Conservation (phyloP, 2,329 filamentous ascomycete genomes). For the Colletotrichum sp. region DNA sequence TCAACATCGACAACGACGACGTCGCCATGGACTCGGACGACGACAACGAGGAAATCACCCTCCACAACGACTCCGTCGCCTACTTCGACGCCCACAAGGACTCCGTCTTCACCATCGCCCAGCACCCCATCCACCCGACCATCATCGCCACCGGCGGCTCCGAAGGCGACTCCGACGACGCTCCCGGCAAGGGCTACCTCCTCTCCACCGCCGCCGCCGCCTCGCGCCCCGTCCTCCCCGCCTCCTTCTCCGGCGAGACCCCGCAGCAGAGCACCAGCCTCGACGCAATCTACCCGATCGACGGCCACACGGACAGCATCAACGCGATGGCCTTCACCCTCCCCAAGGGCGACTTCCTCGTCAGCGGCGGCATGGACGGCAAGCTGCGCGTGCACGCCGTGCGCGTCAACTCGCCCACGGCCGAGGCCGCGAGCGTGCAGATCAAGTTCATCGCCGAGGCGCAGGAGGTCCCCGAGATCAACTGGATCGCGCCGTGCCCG, state of each 20-base stretch:
- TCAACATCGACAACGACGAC: slow-evolving; percentile 65
- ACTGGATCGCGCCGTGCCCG: slow-evolving; percentile 85
- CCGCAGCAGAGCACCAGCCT: slow-evolving; percentile 59
- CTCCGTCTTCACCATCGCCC: slow-evolving; percentile 92
- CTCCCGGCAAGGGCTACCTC: slow-evolving; percentile 82
- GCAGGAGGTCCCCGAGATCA: slow-evolving; percentile 93
- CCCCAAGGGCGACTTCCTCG: slow-evolving; percentile 80
- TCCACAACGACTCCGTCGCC: slow-evolving; percentile 91
- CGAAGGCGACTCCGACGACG: slow-evolving; percentile 62
- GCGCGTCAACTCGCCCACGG: slow-evolving; percentile 40
- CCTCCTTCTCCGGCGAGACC: slow-evolving; percentile 68
- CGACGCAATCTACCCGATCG: slow-evolving; percentile 72
- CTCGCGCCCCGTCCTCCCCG: slow-evolving; percentile 72
- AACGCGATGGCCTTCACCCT: slow-evolving; percentile 86
- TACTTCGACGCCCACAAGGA: slow-evolving; percentile 92
- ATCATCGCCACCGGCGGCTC: slow-evolving; percentile 88
- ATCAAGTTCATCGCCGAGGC: slow-evolving; percentile 74
- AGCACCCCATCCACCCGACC: slow-evolving; percentile 80
- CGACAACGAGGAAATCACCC: slow-evolving; percentile 72
- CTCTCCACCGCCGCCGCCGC: slow-evolving; percentile 75
- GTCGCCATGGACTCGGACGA: slow-evolving; percentile 81
- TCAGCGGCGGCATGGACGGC: slow-evolving; percentile 90
- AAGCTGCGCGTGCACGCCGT: slow-evolving; percentile 74
- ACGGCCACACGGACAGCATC: slow-evolving; percentile 92
- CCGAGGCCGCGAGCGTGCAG: slow-evolving; percentile 47